Evolutionary conservation across 495 filamentous ascomycete species (phyloP), one percentile per base, ranked within the genome.

Genomic region (Talaromyces stipitatus): DNA sequence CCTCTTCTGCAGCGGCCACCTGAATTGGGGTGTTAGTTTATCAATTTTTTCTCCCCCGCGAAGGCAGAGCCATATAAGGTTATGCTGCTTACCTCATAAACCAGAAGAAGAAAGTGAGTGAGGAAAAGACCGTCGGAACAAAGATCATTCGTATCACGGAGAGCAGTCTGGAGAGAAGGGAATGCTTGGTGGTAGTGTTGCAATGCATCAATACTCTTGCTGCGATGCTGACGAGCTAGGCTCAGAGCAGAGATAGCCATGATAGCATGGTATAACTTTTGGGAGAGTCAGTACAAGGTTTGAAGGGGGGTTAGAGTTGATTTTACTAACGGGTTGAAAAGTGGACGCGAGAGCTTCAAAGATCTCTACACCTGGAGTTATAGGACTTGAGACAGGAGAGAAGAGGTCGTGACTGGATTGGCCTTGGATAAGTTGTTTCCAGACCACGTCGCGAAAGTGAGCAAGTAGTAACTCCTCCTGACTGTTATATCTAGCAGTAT

Each of bases 191-290:
- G 76, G 58, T 84, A 84, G 58, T 85, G 80, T 57, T 82, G 76
- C 46, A 81, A 60, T 11, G 80, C 75, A 60, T 79, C 72, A 47
- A 79, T 62, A 55, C 69, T 74, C 51, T 74, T 71, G 20, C 68
- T 63, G 26, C 68, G 70, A 33, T 73, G 72, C 60, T 72, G 72
- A 61, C 76, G 75, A 14, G 76, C 72, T 38, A 83, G 69, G 61
- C 76, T 81, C 50, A 85, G 72, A 16, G 80, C 81, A 14, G 78
- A 79, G 7, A 85, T 62, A 5, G 82, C 81, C 75, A 82, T 81
- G 51, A 85, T 79, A n/a, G 81, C 82, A 62, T 82, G 78, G 45
- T 77, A 77, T 52, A 85, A 76, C 82, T 50, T 45, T 18, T 20
- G 58, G 28, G 18, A 26, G 22, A 14, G 33, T 53, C 22, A 53